Conservation (phyloP, 1,284 basidiomycete genomes). For the Tremellales sp. region DNA sequence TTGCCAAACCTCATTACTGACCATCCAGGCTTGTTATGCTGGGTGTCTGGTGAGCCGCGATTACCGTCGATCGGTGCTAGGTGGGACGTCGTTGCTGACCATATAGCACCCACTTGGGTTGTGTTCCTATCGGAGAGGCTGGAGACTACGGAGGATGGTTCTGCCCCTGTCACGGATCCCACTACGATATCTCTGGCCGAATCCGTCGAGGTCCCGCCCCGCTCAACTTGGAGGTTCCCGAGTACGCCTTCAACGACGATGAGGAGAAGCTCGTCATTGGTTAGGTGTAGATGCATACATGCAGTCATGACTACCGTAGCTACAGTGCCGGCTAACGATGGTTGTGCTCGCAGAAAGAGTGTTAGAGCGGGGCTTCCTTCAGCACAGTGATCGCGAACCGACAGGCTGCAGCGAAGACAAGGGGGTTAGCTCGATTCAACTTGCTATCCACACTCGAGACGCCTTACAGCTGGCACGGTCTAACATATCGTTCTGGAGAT, state of each 20-base stretch:
- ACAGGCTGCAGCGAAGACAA: too few species aligned
- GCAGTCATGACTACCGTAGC: not conserved
- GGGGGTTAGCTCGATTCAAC: too few species aligned
- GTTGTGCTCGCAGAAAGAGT: too few species aligned
- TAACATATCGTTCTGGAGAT: too few species aligned
- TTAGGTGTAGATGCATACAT: slow-evolving; percentile 52
- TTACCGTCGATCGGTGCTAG: not conserved
- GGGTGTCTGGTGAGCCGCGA: slow-evolving; percentile 64
- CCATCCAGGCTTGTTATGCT: slow-evolving; percentile 73
- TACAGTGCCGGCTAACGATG: too few species aligned
- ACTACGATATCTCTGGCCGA: slow-evolving; percentile 81
- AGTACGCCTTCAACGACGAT: slow-evolving; percentile 79
- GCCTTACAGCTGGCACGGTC: too few species aligned
- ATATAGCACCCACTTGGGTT: slow-evolving; percentile 82
- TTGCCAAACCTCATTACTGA: not conserved
- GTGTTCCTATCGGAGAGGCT: slow-evolving; percentile 95
- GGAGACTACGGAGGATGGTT: slow-evolving; percentile 99
- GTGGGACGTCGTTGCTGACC: not conserved
- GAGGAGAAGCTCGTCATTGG: slow-evolving; percentile 88
- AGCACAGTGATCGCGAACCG: too few species aligned
- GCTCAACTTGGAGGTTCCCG: slow-evolving; percentile 89
- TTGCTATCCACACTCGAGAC: too few species aligned
- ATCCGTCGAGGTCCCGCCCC: slow-evolving; percentile 92
- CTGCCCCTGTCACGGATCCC: slow-evolving; percentile 97
- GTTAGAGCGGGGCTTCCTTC: too few species aligned